A percentile compares a stretch with the other conserved stretches of the same genome.
These are phyloP conservation scores for Nicotiana paniculata DNA, from an alignment of 257 asterid species.

Conservation along the genomic window DNA sequence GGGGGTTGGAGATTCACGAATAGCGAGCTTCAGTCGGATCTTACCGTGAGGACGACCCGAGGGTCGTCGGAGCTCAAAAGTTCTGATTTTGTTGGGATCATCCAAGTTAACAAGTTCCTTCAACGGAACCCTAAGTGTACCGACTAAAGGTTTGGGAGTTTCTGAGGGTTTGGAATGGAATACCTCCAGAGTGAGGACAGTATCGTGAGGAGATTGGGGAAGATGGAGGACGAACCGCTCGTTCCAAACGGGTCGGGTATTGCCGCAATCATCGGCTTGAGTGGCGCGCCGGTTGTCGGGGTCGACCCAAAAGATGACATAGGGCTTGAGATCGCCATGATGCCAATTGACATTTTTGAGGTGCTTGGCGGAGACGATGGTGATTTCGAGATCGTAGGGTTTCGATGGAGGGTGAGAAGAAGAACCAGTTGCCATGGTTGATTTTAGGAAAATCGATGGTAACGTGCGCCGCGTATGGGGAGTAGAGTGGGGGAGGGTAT, in stretches of 20 bases:
- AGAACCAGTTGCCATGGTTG: slow-evolving; percentile 28
- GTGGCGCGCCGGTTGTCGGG: slow-evolving; percentile 82
- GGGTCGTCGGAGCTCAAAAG: slow-evolving; percentile 58
- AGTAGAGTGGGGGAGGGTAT: too few relatives aligned
- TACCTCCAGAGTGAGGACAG: slow-evolving; percentile 60
- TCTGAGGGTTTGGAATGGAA: slow-evolving; percentile 85
- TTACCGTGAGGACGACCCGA: slow-evolving; percentile 93
- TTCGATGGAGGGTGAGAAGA: slow-evolving; percentile 37
- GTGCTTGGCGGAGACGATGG: slow-evolving; percentile 76
- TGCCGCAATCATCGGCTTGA: slow-evolving; percentile 69
- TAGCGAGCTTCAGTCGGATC: slow-evolving; percentile 56
- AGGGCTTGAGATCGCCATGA: slow-evolving; percentile 75
- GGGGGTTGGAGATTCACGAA: slow-evolving; percentile 44
- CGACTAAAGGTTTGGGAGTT: slow-evolving; percentile 71
- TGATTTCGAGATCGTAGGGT: slow-evolving; percentile 53
- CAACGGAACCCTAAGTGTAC: slow-evolving; percentile 53
- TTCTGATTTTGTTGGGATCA: slow-evolving; percentile 20
- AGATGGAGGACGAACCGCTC: slow-evolving; percentile 69
- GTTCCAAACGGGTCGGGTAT: slow-evolving; percentile 77
- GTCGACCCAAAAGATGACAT: slow-evolving; percentile 77
- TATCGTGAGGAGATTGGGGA: slow-evolving; percentile 36
- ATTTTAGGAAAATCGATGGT: background rate
- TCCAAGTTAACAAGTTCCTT: slow-evolving; percentile 39
- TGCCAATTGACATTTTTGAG: slow-evolving; percentile 89
- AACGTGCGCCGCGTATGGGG: background rate